A percentile compares a stretch with the other conserved stretches of the same genome.
phyloP scores from a whole-genome alignment of 148 eudicot genomes.

The Chenopodium formosanum region DNA sequence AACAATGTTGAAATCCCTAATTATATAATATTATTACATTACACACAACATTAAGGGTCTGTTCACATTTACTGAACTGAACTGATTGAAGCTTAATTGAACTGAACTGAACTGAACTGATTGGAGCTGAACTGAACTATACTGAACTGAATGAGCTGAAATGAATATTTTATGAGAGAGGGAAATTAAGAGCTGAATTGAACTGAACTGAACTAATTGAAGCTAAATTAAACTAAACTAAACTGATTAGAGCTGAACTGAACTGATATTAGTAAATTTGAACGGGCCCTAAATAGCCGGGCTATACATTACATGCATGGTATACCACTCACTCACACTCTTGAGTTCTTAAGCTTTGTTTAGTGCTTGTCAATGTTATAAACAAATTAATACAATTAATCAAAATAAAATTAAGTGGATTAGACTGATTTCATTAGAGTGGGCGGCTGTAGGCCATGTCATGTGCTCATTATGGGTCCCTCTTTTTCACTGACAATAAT shows the following conservation, averaged over 20 bases:
- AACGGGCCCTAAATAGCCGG: not conserved
- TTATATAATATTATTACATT: not conserved
- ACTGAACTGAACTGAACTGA: too few species aligned
- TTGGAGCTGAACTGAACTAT: too few species aligned
- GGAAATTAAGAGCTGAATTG: too few species aligned
- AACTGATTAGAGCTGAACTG: too few species aligned
- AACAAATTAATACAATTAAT: not conserved
- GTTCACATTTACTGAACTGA: too few species aligned
- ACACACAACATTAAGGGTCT: not conserved
- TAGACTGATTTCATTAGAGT: not conserved
- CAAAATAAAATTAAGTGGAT: not conserved
- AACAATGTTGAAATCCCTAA: not conserved
- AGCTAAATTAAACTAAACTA: too few species aligned
- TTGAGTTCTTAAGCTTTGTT: not conserved
- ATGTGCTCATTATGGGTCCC: conserved; percentile 14
- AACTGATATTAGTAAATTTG: too few species aligned
- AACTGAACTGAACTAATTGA: too few species aligned
- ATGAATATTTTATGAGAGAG: too few species aligned
- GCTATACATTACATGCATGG: conserved; percentile 1
- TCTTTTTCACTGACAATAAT: not conserved
- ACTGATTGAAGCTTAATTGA: too few species aligned
- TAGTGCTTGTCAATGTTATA: not conserved
- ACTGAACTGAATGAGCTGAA: too few species aligned
- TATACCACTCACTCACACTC: not conserved
- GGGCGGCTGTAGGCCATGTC: conserved; percentile 9